Evolutionary conservation across 257 asterid species (phyloP), one percentile per base, ranked within the genome.

Genomic region (Dorcoceras hygrometricum): DNA sequence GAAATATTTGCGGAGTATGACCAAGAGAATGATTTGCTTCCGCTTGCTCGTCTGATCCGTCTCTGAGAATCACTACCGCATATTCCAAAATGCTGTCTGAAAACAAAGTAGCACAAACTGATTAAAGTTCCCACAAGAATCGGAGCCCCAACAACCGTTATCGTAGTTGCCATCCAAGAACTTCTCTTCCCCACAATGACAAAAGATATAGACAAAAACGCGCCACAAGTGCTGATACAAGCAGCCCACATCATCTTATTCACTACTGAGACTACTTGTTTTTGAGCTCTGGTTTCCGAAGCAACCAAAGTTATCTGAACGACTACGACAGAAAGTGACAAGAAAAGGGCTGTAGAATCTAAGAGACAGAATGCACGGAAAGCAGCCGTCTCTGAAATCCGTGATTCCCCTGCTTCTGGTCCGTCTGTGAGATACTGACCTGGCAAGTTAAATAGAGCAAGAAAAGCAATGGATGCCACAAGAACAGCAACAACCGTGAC

Each of bases 231-330:
- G 81, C 93, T 87, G 18, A 90, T 67, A 10, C 99, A 87, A 1
- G 99, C 99, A 0, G 96, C 89, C 99, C 99, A 94, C 99, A 94
- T 90, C 76, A 94, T 64, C 84, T 94, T 94, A 65, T 94, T 94
- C 71, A 94, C 96, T 4, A 94, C 88, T 0, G 96, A 87, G 23
- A 94, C 98, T 0, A 94, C 87, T 62, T 77, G 88, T 72, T 78
- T 88, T 81, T 94, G 97, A 14, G 99, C 95, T 20, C 79, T 75
- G 0, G 97, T 90, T 63, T 94, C 98, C 98, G 96, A 90, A 0
- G 98, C 96, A 8, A 94, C 93, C 59, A 94, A 61, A 0, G 99
- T 90, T 66, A 90, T 94, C 83, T 94, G 99, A 65, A 94, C 90
- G 0, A 94, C 96, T 0, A 94, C 99, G 1, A 94, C 99, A 0